Conservation (phyloP, 2,329 filamentous ascomycete species). For the Aureobasidium mangrovei region DNA sequence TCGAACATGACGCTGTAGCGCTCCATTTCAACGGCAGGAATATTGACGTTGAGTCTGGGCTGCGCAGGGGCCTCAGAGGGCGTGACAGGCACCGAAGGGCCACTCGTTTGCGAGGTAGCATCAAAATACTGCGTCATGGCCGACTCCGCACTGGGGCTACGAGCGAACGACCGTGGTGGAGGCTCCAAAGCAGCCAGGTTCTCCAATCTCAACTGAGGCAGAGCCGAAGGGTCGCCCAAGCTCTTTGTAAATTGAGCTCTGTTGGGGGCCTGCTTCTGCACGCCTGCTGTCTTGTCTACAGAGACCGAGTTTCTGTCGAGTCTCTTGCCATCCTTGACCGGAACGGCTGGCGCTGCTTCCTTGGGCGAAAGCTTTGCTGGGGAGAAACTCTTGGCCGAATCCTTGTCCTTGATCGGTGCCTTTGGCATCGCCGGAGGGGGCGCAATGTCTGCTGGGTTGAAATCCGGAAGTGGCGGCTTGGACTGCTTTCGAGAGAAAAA, state of each 20-base stretch:
- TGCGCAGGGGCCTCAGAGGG: not conserved
- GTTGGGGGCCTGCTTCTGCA: not conserved
- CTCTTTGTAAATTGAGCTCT: not conserved
- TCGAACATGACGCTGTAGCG: conserved; percentile 93
- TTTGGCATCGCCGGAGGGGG: conserved; percentile 6
- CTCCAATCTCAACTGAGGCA: not conserved
- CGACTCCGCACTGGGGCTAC: conserved; percentile 4
- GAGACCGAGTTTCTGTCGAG: not conserved
- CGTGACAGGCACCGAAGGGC: not conserved
- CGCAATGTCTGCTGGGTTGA: conserved; percentile 1
- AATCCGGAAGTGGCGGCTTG: conserved; percentile 9
- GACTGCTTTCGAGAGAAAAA: conserved; percentile 13
- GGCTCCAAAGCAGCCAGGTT: not conserved
- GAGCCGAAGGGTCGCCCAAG: not conserved
- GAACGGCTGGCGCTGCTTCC: not conserved
- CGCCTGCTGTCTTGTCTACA: conserved; percentile 1
- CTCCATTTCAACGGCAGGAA: conserved; percentile 73
- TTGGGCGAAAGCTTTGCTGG: not conserved
- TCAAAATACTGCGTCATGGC: conserved; percentile 8
- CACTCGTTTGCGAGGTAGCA: conserved; percentile 7
- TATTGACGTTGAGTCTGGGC: conserved; percentile 59
- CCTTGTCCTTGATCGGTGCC: not conserved
- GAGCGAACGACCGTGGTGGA: not conserved
- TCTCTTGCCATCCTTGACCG: not conserved
- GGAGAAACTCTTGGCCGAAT: not conserved